Evolutionary conservation across 495 filamentous ascomycete genomes (phyloP), one percentile per base, ranked within the genome.

Genomic region (Xylaria longipes): DNA sequence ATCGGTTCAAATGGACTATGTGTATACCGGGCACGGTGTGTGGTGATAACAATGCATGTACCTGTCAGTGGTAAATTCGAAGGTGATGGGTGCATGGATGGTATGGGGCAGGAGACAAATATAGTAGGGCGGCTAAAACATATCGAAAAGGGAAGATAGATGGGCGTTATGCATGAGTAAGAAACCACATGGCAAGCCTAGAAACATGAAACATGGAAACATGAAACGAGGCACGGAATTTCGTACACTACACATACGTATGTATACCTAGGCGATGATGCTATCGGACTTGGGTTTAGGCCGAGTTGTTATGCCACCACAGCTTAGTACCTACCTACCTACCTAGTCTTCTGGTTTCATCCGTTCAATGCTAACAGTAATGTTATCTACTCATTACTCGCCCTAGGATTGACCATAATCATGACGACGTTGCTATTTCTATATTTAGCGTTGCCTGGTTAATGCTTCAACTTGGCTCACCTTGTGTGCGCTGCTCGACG

Each of bases 151-250:
- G 63, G 31, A 52, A 33, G 20, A 66, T 17, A 27, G 14, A 63
- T 63, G 37, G 37, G 60, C 1, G 60, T 14, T 2, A 25, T 46
- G 39, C 39, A 46, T 33, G 25, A 11, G 17, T 14, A 54, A 48
- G 31, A 56, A 56, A 56, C 20, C 65, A 56, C 65, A 67, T 67
- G 65, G 65, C 65, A n/a, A 29, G 74, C 72, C 70, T 76, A 67
- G 72, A 78, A 74, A 76, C 72, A 74, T 74, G 76, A 74, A 74
- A 78, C 74, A 65, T 73, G 60, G 73, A 72, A 77, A 77, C 71
- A 52, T 67, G 72, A 78, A 76, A 78, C 72, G 65, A 71, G 31
- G 29, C 50, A 62, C n/a, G 45, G 71, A 25, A 58, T 54, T 54
- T 29, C 20, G 33, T 46, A 31, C 45, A 62, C 27, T 45, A 43